Percentiles rank a stretch among this genome's conserved stretches.
These are phyloP conservation scores for Boeremia exigua DNA, from an alignment of 2,329 filamentous ascomycete genomes.

Conservation along the genomic window DNA sequence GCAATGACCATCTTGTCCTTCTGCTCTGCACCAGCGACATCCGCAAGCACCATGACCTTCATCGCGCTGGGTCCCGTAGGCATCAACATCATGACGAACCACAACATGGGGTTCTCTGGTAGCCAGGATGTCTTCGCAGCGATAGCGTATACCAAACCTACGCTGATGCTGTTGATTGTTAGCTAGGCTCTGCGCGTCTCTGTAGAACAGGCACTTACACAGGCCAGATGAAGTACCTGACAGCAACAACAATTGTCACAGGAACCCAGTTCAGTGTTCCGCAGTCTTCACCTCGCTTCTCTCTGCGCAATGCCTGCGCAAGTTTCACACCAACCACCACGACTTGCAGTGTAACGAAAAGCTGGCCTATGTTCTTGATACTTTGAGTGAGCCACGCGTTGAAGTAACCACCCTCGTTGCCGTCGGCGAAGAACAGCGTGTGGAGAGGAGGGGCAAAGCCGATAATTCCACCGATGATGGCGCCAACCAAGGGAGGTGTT, in stretches of 20 bases:
- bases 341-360: slow-evolving; percentile 70
- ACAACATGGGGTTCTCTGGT: slow-evolving; percentile 66
- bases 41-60: slow-evolving; percentile 60
- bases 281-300: slow-evolving; percentile 52
- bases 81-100: slow-evolving; percentile 70
- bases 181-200: not conserved
- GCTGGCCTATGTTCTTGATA: slow-evolving; percentile 65
- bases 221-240: slow-evolving; percentile 69
- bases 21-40: slow-evolving; percentile 53
- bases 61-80: slow-evolving; percentile 62
- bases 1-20: slow-evolving; percentile 61
- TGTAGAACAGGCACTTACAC: slow-evolving; percentile 17
- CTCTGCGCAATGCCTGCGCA: slow-evolving; percentile 58
- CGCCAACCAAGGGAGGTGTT: slow-evolving; percentile 68
- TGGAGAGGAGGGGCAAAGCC: slow-evolving; percentile 67
- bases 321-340: slow-evolving; percentile 72
- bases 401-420: slow-evolving; percentile 66
- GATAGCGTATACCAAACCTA: slow-evolving; percentile 62
- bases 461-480: slow-evolving; percentile 63
- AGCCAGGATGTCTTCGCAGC: slow-evolving; percentile 61
- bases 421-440: slow-evolving; percentile 65
- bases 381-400: slow-evolving; percentile 70
- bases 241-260: slow-evolving; percentile 58
- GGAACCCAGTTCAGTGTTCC: slow-evolving; percentile 57
- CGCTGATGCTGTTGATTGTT: slow-evolving; percentile 49